Evolutionary conservation across 2,329 filamentous ascomycete genomes (phyloP), one percentile per base, ranked within the genome.

Genomic region (Aspergillus glaucus): DNA sequence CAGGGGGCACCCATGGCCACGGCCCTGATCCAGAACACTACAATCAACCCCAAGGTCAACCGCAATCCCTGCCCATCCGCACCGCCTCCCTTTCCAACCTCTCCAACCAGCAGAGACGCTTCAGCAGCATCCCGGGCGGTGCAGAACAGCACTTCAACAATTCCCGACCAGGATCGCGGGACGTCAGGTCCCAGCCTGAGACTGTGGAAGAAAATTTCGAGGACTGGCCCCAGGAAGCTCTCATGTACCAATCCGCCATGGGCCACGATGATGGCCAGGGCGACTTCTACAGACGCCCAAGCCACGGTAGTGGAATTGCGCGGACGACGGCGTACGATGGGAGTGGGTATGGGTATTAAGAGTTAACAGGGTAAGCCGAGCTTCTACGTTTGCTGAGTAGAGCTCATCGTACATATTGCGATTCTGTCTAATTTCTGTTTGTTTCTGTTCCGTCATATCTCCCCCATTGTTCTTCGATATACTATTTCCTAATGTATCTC

Each of bases 191-290:
- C 39, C 56, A 48, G 14, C 51, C 56, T 34, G 49, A 54, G 17
- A 59, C 55, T 4, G 50, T 55, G 19, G 60, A 63, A 28, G 62
- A 63, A 28, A 54, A 53, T 15, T 49, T 57, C n/a, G 58, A 62
- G 26, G 67, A 71, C 36, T 73, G 69, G 68, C 64, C 68, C 3
- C 67, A 67, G 45, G 69, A 72, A 55, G 68, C 69, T 22, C 55
- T 71, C 21, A 64, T 70, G 48, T 72, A 71, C 53, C 66, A 70
- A 45, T 63, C 59, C 6, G 53, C 58, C 17, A 51, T 58, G 34
- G 58, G 55, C 14, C 52, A 28, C 46, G 61, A 61, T 39, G 54
- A 54, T 41, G 39, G 50, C 14, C 55, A 58, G 24, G 49, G 44
- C 30, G 58, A 53, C 32, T 48, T 55, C 26, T 55, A 58, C 15